Evolutionary conservation across 495 filamentous ascomycete genomes (phyloP).

Genomic region (Penicillium desertorum): DNA sequence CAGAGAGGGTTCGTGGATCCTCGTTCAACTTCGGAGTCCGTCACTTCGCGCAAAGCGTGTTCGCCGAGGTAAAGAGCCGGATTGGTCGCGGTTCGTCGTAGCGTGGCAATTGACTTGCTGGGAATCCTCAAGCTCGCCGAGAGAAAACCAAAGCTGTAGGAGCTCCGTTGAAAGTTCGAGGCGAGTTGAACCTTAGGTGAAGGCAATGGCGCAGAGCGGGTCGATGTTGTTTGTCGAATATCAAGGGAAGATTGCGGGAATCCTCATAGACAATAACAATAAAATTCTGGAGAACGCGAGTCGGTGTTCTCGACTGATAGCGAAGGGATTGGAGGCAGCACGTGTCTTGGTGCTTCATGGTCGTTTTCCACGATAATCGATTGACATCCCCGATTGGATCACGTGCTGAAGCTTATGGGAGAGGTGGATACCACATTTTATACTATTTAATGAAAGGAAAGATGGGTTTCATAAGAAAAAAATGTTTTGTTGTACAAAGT

Average conservation of each 20-base stretch:
- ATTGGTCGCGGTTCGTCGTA: background rate
- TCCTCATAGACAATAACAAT: background rate
- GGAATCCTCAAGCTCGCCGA: background rate
- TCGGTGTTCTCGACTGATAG: background rate
- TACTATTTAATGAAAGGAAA: background rate
- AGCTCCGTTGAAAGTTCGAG: background rate
- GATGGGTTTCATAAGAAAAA: background rate
- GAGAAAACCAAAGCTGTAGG: background rate
- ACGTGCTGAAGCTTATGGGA: slow-evolving; percentile 10
- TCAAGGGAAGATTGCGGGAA: background rate
- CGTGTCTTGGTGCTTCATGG: slow-evolving; percentile 1
- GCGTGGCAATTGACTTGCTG: background rate
- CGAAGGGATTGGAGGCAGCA: background rate
- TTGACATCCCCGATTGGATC: slow-evolving; percentile 13
- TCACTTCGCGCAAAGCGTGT: slow-evolving; percentile 5
- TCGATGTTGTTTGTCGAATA: background rate
- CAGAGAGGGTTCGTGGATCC: background rate
- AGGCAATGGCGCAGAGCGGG: background rate
- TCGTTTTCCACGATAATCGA: slow-evolving; percentile 10
- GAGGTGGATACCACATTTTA: background rate
- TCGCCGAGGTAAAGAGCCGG: slow-evolving; percentile 1
- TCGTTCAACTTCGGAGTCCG: background rate
- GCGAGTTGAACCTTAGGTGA: background rate
- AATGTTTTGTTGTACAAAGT: background rate
- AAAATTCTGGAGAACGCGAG: background rate